Percentiles rank a stretch among this genome's conserved stretches.
Evolutionary conservation across 2,329 filamentous ascomycete genomes (phyloP).

Genomic region (Fusarium redolens): DNA sequence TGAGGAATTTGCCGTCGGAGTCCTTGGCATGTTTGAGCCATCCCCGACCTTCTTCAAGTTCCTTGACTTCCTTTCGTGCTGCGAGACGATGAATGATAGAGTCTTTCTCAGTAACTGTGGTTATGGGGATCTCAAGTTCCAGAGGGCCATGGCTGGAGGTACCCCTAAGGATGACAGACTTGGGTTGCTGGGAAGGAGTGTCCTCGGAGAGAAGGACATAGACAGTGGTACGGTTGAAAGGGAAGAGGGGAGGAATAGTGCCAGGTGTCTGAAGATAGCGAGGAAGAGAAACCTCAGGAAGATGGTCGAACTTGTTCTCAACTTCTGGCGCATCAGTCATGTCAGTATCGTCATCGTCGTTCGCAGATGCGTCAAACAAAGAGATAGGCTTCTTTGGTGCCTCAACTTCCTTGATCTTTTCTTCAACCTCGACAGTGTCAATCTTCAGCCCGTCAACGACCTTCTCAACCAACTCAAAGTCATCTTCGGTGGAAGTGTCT

Average conservation of each 20-base stretch:
- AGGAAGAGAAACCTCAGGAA: constrained; percentile 65
- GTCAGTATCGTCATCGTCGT: constrained; percentile 55
- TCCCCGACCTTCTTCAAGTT: constrained; percentile 76
- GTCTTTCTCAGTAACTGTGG: constrained; percentile 56
- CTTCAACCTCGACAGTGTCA: constrained; percentile 29
- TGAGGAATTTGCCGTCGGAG: constrained; percentile 55
- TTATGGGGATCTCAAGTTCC: constrained; percentile 72
- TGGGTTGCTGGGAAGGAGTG: constrained; percentile 54
- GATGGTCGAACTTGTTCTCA: constrained; percentile 57
- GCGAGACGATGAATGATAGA: constrained; percentile 77
- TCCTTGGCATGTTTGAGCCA: constrained; percentile 69
- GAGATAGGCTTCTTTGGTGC: constrained; percentile 61
- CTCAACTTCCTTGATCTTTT: constrained; percentile 8
- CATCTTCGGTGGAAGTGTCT: constrained; percentile 53
- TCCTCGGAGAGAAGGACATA: constrained; percentile 73
- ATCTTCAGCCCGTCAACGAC: constrained; percentile 62
- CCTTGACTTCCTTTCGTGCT: constrained; percentile 73
- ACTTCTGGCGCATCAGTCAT: constrained; percentile 38
- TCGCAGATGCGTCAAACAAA: constrained; percentile 65
- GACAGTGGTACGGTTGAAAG: constrained; percentile 72
- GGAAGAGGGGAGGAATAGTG: constrained; percentile 72
- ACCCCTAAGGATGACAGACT: constrained; percentile 68
- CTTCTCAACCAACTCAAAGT: constrained; percentile 72
- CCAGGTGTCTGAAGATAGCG: constrained; percentile 73
- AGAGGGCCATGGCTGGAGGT: constrained; percentile 68